Evolutionary conservation across 208 protist species (phyloP), one percentile per base, ranked within the genome.

Genomic region (Blechomonas ayalai): DNA sequence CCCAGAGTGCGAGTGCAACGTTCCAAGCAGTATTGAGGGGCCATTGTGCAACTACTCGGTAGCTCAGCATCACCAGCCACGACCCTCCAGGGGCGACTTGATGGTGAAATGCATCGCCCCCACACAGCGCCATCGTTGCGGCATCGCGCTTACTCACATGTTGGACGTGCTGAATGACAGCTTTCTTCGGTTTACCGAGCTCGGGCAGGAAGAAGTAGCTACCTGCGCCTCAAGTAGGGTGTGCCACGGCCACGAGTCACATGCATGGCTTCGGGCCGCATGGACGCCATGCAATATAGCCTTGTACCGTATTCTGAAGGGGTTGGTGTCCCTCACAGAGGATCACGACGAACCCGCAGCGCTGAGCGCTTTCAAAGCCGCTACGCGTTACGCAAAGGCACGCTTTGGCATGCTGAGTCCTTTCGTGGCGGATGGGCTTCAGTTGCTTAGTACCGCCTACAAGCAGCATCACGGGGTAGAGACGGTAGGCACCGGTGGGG

Each of bases 291-390:
- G 44, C 23, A 84, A 80, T 42, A 28, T 51, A 9, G 37, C 58
- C 4, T 50, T 79, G 13, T 58, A 72, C 24, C 64, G 58, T 16
- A 60, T 80, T 3, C 58, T 85, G 8, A 64, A 55, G 20, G 72
- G 70, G 8, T 33, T 62, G 1, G 26, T 44, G 35, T 40, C 59
- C 19, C 45, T 81, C 9, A 56, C 36, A 12, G 68, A 72, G 22
- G 68, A 73, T 34, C 58, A 49, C 25, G 76, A 85, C 33, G 76
- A 74, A 39, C 46, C 59, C 15, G 47, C 53, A 4, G 67, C 76
- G 0, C 53, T 42, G 7, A 52, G 49, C n/a, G 29, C 48, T 15
- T 56, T 84, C 37, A 67, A 60, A 16, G 41, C 59, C 24, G 60
- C 57, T 16, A 46, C 58, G 23, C 47, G 73, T 34, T 41, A 48